Evolutionary conservation across 1,284 basidiomycete species (phyloP).

Genomic region (Cryptococcus sp.): DNA sequence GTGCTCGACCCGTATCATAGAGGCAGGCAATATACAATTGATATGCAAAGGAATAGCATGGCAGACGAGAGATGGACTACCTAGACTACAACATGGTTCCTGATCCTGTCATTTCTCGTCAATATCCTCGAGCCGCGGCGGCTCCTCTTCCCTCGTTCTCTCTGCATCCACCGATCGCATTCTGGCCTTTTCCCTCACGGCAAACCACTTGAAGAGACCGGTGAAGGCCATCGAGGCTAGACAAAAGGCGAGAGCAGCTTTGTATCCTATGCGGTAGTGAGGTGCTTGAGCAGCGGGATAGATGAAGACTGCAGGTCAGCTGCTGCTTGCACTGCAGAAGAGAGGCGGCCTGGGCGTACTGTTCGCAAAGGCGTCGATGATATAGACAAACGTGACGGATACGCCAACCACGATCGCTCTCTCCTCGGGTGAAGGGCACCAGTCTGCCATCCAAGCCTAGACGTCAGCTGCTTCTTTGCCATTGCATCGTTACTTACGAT

Average conservation of each 20-base stretch:
- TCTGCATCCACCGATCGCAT: neutral
- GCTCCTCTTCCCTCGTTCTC: too few species aligned
- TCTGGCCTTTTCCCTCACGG: neutral
- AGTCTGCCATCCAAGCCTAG: slow-evolving; percentile 29
- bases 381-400: slow-evolving; percentile 18
- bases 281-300: slow-evolving; percentile 25
- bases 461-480: neutral
- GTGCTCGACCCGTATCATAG: too few species aligned
- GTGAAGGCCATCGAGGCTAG: slow-evolving; percentile 14
- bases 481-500: slow-evolving; percentile 12
- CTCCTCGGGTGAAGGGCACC: slow-evolving; percentile 20
- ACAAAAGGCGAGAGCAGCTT: slow-evolving; percentile 19
- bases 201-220: slow-evolving; percentile 10
- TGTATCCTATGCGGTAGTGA: slow-evolving; percentile 23
- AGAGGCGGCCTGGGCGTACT: slow-evolving; percentile 9
- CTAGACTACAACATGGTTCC: too few species aligned
- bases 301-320: slow-evolving; percentile 17
- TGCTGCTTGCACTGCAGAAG: neutral
- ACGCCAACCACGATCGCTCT: slow-evolving; percentile 25
- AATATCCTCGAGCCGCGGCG: too few species aligned
- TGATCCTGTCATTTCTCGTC: too few species aligned
- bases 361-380: slow-evolving; percentile 24
- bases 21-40: too few species aligned
- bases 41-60: too few species aligned
- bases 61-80: too few species aligned